These are phyloP conservation scores for Talaromyces rugulosus DNA, from an alignment of 2,329 filamentous ascomycete species.

Conservation along the genomic window DNA sequence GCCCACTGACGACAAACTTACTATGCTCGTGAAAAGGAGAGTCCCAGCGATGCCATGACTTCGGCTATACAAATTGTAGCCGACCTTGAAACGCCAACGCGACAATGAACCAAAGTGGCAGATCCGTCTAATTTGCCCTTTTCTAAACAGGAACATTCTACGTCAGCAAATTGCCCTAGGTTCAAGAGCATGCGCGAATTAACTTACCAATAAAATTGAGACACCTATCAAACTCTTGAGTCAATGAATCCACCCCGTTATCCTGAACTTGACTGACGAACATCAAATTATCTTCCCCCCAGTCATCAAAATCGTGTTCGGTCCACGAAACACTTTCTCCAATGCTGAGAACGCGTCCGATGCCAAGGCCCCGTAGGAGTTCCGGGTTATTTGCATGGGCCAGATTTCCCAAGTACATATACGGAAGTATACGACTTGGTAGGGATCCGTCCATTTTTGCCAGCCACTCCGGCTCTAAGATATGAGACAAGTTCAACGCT, in stretches of 20 bases:
- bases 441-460: constrained; percentile 81
- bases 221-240: constrained; percentile 77
- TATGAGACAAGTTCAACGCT: constrained; percentile 19
- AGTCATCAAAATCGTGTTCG: constrained; percentile 63
- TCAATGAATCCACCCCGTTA: constrained; percentile 91
- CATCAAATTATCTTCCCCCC: constrained; percentile 75
- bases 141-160: constrained; percentile 50
- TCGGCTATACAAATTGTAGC: constrained; percentile 99
- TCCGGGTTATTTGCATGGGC: constrained; percentile 91
- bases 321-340: constrained; percentile 84
- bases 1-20: constrained; percentile 35
- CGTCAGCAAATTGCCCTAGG: neutral
- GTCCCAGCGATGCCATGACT: constrained; percentile 75
- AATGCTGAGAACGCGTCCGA: constrained; percentile 83
- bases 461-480: constrained; percentile 70
- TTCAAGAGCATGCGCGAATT: neutral
- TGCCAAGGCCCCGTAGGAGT: constrained; percentile 72
- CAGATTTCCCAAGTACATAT: constrained; percentile 95
- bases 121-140: constrained; percentile 70
- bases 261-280: constrained; percentile 85
- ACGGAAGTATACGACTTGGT: constrained; percentile 81
- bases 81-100: constrained; percentile 90
- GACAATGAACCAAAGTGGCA: constrained; percentile 91
- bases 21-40: constrained; percentile 90
- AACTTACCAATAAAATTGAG: constrained; percentile 85